Percentiles rank a stretch among this genome's conserved stretches.
phyloP scores from a whole-genome alignment of 2,329 filamentous ascomycete species.

The Pseudogymnoascus verrucosus region DNA sequence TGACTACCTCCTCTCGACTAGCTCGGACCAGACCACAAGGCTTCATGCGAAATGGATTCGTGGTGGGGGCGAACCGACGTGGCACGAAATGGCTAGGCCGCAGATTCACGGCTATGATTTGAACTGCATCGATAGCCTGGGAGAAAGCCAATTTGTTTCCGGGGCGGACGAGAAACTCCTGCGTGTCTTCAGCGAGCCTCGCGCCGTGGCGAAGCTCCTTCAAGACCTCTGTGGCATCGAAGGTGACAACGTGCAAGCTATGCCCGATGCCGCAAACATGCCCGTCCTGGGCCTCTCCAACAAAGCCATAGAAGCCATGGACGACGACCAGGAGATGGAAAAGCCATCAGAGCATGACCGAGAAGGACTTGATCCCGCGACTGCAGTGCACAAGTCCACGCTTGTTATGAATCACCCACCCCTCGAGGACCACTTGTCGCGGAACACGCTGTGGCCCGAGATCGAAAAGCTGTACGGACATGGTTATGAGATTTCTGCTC shows the following conservation, averaged over 20 bases:
- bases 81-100: slow-evolving; percentile 92
- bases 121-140: slow-evolving; percentile 80
- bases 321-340: slow-evolving; percentile 41
- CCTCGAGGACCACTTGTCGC: slow-evolving; percentile 79
- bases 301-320: slow-evolving; percentile 66
- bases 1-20: slow-evolving; percentile 79
- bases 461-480: slow-evolving; percentile 95
- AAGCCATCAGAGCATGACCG: slow-evolving; percentile 39
- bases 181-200: slow-evolving; percentile 86
- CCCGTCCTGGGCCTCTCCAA: slow-evolving; percentile 93
- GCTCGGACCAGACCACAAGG: slow-evolving; percentile 86
- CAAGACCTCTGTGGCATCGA: slow-evolving; percentile 56
- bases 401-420: slow-evolving; percentile 67
- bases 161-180: slow-evolving; percentile 98
- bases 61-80: slow-evolving; percentile 44
- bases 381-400: slow-evolving; percentile 49
- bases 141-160: slow-evolving; percentile 71
- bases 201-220: slow-evolving; percentile 69
- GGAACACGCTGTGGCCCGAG: slow-evolving; percentile 92
- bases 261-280: slow-evolving; percentile 88
- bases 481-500: slow-evolving; percentile 89
- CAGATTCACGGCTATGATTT: slow-evolving; percentile 98
- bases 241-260: slow-evolving; percentile 32
- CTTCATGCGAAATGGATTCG: slow-evolving; percentile 73
- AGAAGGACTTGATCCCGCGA: slow-evolving; percentile 47